Percentiles rank a stretch among this genome's conserved stretches.
phyloP scores from a whole-genome alignment of 2,329 filamentous ascomycete species.

The Zasmidium citrigriseum region DNA sequence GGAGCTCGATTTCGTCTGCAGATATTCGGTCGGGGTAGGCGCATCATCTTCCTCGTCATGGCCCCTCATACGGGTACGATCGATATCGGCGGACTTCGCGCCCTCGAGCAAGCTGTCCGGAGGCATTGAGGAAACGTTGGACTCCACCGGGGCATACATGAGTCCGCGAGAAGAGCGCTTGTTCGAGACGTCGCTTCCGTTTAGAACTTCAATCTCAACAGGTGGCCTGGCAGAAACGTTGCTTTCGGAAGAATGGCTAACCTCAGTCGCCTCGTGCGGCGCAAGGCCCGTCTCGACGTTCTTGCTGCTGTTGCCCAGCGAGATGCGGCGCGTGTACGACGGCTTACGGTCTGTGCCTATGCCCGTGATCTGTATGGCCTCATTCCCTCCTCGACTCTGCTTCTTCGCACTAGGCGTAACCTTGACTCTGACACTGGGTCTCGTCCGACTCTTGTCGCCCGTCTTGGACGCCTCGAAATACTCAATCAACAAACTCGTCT shows the following conservation, averaged over 20 bases:
- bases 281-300: conserved; percentile 38
- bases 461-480: conserved; percentile 85
- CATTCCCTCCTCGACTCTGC: conserved; percentile 58
- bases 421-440: conserved; percentile 78
- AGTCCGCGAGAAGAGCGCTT: conserved; percentile 54
- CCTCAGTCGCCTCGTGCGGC: conserved; percentile 37
- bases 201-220: conserved; percentile 85
- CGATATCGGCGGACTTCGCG: conserved; percentile 48
- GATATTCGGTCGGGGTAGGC: conserved; percentile 37
- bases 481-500: conserved; percentile 90
- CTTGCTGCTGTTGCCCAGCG: conserved; percentile 51
- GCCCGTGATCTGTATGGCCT: conserved; percentile 85
- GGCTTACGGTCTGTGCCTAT: conserved; percentile 72
- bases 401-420: conserved; percentile 73
- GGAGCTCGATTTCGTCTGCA: conserved; percentile 14
- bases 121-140: conserved; percentile 84
- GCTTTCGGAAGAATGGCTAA: conserved; percentile 80
- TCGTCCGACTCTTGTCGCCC: conserved; percentile 61
- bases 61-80: conserved; percentile 53
- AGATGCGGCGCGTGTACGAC: conserved; percentile 68
- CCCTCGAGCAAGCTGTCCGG: conserved; percentile 70
- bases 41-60: conserved; percentile 26
- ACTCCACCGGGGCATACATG: conserved; percentile 67
- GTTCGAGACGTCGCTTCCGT: conserved; percentile 67
- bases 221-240: conserved; percentile 69